Evolutionary conservation across 192 early-diverging fungal species (phyloP).

Genomic region (Coemansia sp.): DNA sequence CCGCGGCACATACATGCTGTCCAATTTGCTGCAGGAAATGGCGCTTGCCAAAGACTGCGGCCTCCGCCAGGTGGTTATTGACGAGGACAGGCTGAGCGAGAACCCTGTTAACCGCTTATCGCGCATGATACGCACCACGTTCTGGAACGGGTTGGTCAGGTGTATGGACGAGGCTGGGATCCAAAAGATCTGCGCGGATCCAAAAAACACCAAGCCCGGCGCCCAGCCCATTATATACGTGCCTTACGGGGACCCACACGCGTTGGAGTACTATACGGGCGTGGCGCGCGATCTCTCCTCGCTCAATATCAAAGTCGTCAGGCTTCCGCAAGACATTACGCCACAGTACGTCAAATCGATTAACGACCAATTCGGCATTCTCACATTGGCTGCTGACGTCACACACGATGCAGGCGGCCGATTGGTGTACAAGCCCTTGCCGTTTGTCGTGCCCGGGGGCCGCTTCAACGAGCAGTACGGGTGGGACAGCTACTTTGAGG

Average conservation of each 20-base stretch:
- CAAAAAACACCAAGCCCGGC: slow-evolving; percentile 83
- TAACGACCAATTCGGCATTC: slow-evolving; percentile 87
- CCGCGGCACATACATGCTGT: slow-evolving; percentile 93
- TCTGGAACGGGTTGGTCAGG: slow-evolving; percentile 97
- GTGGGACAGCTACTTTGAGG: slow-evolving; percentile 98
- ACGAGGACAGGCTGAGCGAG: slow-evolving; percentile 89
- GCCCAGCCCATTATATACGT: slow-evolving; percentile 90
- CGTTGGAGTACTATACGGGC: slow-evolving; percentile 77
- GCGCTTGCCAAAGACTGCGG: slow-evolving; percentile 88
- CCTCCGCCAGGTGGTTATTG: slow-evolving; percentile 83
- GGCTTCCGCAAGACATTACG: slow-evolving; percentile 84
- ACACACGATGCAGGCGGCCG: slow-evolving; percentile 56
- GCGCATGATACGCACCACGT: slow-evolving; percentile 88
- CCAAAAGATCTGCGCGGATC: slow-evolving; percentile 88
- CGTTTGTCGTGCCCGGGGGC: slow-evolving; percentile 97
- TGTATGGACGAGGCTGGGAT: slow-evolving; percentile 84
- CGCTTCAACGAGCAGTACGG: slow-evolving; percentile 99
- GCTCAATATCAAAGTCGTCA: slow-evolving; percentile 77
- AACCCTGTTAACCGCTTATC: slow-evolving; percentile 91
- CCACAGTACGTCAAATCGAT: slow-evolving; percentile 90
- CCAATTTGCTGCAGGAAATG: slow-evolving; percentile 94
- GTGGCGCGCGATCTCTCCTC: slow-evolving; percentile 68
- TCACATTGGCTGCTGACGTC: slow-evolving; percentile 71
- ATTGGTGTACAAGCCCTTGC: slow-evolving; percentile 69
- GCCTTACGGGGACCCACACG: slow-evolving; percentile 77